Evolutionary conservation across 768 basidiomycete genomes (phyloP).

Genomic region (Clavaria fumosa): DNA sequence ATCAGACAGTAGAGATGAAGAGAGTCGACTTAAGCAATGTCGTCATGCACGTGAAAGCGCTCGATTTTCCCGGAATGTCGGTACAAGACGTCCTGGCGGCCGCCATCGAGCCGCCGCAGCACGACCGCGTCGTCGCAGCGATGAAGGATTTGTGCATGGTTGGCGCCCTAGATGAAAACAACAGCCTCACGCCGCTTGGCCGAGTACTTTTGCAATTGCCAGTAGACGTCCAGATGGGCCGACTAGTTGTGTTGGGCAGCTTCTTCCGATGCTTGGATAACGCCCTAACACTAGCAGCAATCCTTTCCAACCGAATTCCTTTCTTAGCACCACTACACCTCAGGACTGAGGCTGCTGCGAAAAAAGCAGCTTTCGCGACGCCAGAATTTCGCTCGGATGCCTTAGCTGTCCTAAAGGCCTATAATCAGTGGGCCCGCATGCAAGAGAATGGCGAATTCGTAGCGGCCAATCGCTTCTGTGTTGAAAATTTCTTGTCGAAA

Average conservation of each 20-base stretch:
- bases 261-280: conserved; percentile 89
- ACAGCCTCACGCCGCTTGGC: conserved; percentile 76
- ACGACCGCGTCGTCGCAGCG: conserved; percentile 61
- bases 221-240: conserved; percentile 80
- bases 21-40: conserved; percentile 79
- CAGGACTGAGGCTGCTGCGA: conserved; percentile 50
- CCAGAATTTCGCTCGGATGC: conserved; percentile 74
- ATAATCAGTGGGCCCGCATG: conserved; percentile 64
- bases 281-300: conserved; percentile 80
- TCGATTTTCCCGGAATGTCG: conserved; percentile 73
- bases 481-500: conserved; percentile 78
- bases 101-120: conserved; percentile 79
- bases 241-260: conserved; percentile 76
- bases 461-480: conserved; percentile 59
- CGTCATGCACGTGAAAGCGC: conserved; percentile 92
- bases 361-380: conserved; percentile 69
- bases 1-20: conserved; percentile 94
- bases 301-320: conserved; percentile 80
- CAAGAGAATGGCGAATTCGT: conserved; percentile 50
- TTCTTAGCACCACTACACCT: conserved; percentile 73
- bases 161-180: conserved; percentile 65
- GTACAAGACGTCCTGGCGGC: conserved; percentile 78
- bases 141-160: conserved; percentile 70
- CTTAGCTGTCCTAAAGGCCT: conserved; percentile 65
- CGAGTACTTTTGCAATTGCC: conserved; percentile 80